Percentiles rank a stretch among this genome's conserved stretches.
Evolutionary conservation across 2,329 filamentous ascomycete species (phyloP).

Genomic region (Aspergillus sergii): DNA sequence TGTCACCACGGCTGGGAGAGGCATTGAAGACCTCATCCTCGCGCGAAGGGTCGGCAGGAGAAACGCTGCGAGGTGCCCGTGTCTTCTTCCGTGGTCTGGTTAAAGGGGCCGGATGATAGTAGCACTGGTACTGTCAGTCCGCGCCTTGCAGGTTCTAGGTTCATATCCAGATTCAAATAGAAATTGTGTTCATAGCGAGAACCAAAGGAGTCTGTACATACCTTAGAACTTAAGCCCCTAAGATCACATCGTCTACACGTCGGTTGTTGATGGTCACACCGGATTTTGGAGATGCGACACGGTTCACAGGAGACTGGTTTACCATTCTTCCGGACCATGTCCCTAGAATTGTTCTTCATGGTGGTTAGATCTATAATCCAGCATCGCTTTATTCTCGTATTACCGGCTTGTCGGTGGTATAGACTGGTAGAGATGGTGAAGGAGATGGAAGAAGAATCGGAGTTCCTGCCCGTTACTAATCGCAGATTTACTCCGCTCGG

Average conservation of each 20-base stretch:
- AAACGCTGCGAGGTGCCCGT: neutral
- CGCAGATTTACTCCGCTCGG: neutral
- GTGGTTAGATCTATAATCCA: neutral
- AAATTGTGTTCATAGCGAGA: no score
- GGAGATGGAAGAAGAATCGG: neutral
- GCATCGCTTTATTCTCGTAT: neutral
- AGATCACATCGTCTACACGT: conserved; percentile 3
- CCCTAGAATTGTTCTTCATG: neutral
- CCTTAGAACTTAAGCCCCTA: neutral
- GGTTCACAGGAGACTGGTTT: conserved; percentile 7
- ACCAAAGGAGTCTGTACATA: neutral
- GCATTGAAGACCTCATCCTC: neutral
- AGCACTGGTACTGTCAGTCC: conserved; percentile 7
- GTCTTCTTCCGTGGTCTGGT: conserved; percentile 2
- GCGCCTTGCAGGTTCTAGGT: neutral
- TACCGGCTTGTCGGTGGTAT: neutral
- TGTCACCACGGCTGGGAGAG: neutral
- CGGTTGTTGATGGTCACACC: conserved; percentile 8
- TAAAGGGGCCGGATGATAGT: conserved; percentile 11
- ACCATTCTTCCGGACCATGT: conserved; percentile 4
- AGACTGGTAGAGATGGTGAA: neutral
- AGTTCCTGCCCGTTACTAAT: neutral
- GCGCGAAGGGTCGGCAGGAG: neutral
- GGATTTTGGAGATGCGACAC: conserved; percentile 9
- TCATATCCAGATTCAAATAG: neutral